phyloP scores from a whole-genome alignment of 805 yeast genomes.

The Scheffersomyces lignosus region DNA sequence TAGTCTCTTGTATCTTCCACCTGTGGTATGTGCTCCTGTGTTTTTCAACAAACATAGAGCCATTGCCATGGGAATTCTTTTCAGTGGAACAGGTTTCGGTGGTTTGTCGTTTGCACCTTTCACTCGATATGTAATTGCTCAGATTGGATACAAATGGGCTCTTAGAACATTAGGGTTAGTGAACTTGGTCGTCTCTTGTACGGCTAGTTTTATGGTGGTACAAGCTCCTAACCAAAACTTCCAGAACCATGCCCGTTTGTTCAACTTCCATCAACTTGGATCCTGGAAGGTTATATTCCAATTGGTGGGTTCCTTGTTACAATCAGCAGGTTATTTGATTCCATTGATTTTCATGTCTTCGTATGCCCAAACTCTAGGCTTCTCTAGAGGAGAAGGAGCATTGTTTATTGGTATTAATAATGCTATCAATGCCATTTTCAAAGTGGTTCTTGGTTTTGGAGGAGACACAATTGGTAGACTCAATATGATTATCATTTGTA shows the following conservation, averaged over 20 bases:
- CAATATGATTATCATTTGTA: slow-evolving; percentile 18
- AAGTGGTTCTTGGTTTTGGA: slow-evolving; percentile 15
- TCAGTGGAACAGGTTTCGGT: slow-evolving; percentile 39
- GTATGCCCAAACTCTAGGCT: slow-evolving; percentile 30
- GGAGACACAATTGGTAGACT: slow-evolving; percentile 19
- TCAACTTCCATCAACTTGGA: slow-evolving; percentile 14
- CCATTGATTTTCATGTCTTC: slow-evolving; percentile 35
- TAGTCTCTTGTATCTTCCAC: slow-evolving; percentile 30
- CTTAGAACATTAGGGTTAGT: slow-evolving; percentile 29
- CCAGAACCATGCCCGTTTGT: slow-evolving; percentile 6
- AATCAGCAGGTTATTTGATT: slow-evolving; percentile 35
- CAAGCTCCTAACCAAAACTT: slow-evolving; percentile 9
- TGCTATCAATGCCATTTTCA: slow-evolving; percentile 27
- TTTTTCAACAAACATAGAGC: slow-evolving; percentile 30
- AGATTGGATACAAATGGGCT: slow-evolving; percentile 36
- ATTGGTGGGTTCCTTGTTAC: slow-evolving; percentile 23
- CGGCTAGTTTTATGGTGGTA: slow-evolving; percentile 13
- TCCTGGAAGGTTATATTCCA: slow-evolving; percentile 18
- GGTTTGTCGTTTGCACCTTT: slow-evolving; percentile 31
- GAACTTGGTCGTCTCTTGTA: slow-evolving; percentile 14
- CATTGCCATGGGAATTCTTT: slow-evolving; percentile 33
- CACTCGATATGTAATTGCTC: slow-evolving; percentile 21
- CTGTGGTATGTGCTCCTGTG: slow-evolving; percentile 33
- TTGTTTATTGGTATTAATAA: slow-evolving; percentile 35
- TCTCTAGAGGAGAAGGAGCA: slow-evolving; percentile 28